Evolutionary conservation across 345 rosid genomes (phyloP).

Genomic region (Citrus mangshanensis): DNA sequence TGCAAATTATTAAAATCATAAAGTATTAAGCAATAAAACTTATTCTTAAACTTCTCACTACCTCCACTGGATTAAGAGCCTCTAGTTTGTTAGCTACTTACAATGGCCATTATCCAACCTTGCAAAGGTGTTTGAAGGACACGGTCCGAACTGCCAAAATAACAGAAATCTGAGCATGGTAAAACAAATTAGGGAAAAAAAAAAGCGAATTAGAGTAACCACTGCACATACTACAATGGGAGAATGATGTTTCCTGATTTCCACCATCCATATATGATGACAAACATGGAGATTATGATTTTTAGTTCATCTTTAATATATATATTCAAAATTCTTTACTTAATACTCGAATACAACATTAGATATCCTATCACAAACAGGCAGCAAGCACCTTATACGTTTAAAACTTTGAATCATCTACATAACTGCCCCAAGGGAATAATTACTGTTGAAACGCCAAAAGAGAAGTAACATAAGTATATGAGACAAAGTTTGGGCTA

Average conservation of each 20-base stretch:
- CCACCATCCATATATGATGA: neutral
- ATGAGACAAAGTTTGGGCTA: neutral
- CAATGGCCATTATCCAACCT: conserved; percentile 98
- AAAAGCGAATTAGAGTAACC: neutral
- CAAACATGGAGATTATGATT: neutral
- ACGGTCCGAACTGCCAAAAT: conserved; percentile 75
- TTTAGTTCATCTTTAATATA: neutral
- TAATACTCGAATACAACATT: neutral
- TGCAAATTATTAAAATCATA: neutral
- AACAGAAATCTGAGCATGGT: neutral
- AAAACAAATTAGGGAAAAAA: neutral
- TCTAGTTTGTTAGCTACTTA: conserved; percentile 35
- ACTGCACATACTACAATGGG: neutral
- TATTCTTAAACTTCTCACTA: conserved; percentile 5
- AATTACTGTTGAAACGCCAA: neutral
- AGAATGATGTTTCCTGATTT: neutral
- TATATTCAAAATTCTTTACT: neutral
- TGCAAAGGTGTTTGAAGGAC: conserved; percentile 86
- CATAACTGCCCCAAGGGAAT: conserved; percentile 1
- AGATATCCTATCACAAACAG: neutral
- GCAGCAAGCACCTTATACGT: neutral
- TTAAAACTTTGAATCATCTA: neutral
- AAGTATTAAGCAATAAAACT: conserved; percentile 8
- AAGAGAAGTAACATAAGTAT: neutral
- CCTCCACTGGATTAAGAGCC: conserved; percentile 4